Conservation (phyloP, 176 grass and related monocot species). For the Raddia guianensis region DNA sequence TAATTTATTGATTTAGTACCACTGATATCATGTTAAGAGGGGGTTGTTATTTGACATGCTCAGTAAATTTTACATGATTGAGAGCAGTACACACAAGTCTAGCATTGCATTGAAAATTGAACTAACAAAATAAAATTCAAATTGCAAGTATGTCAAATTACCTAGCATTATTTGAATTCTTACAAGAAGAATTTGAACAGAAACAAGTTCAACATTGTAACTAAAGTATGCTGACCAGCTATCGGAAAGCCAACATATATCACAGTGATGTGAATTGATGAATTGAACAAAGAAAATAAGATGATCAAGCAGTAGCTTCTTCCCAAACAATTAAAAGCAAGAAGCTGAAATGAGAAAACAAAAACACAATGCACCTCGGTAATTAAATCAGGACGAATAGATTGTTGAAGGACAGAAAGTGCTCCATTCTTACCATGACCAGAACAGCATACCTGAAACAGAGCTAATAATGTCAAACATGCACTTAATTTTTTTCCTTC, state of each 20-base stretch:
- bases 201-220: not conserved
- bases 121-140: constrained; percentile 18
- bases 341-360: constrained; percentile 5
- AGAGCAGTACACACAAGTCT: not conserved
- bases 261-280: not conserved
- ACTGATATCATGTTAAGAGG: constrained; percentile 5
- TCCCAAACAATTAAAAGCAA: constrained; percentile 3
- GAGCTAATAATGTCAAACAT: constrained; percentile 28
- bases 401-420: constrained; percentile 90
- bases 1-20: constrained; percentile 13
- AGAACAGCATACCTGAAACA: constrained; percentile 92
- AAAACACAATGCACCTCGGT: constrained; percentile 63
- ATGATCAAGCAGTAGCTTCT: constrained; percentile 23
- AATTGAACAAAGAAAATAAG: constrained; percentile 7
- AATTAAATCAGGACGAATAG: constrained; percentile 92
- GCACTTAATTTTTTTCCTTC: not conserved
- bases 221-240: not conserved
- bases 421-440: constrained; percentile 98
- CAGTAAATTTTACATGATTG: not conserved
- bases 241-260: not conserved
- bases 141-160: constrained; percentile 22
- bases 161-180: constrained; percentile 6
- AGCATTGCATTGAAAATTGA: not conserved
- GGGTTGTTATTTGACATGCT: not conserved
- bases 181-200: not conserved